Base-by-base conservation (phyloP, 768 basidiomycete genomes). In the Cubamyces sp. region DNA sequence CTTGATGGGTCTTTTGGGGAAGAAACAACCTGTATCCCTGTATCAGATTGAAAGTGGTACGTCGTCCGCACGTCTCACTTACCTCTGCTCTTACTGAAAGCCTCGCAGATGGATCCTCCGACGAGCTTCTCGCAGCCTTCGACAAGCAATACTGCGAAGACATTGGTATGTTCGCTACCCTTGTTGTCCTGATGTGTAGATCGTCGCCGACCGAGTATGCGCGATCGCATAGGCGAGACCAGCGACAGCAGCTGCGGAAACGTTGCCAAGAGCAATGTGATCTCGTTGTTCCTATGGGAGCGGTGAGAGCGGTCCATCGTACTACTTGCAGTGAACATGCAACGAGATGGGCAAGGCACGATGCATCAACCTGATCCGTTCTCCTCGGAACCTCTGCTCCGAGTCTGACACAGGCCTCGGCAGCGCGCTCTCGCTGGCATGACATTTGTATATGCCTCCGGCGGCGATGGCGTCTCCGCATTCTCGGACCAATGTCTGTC, bases 1-100 rank as follows among this genome's bases (percentile, higher is more conserved):
- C 51, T 84, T 77, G 7, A 83, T 91, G 64, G 79, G 80, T 8
- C 74, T 85, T 19, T 61, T 65, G 8, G 67, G 64, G 2, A 51
- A 66, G 34, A 48, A 30, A 18, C 16, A 64, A 43, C 40, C 47
- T 15, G 62, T 68, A 23, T 64, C 61, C 14, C 47, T 64, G 23
- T 67, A 64, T 25, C 66, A 69, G 37, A 52, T 53, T 23, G 64
- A 66, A 14, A 43, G 42, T 43, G 42, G n/a, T n/a, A n/a, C n/a
- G n/a, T n/a, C n/a, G n/a, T n/a, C n/a, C n/a, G n/a, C n/a, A n/a
- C n/a, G n/a, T n/a, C n/a, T n/a, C n/a, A n/a, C n/a, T n/a, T n/a
- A n/a, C n/a, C n/a, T n/a, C n/a, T n/a, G n/a, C n/a, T n/a, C n/a
- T n/a, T n/a, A n/a, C n/a, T n/a, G n/a, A n/a, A n/a, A n/a, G n/a